A percentile compares a stretch with the other conserved stretches of the same genome.
These are phyloP conservation scores for Malania oleifera DNA, from an alignment of 164 flowering plant genomes.

Conservation along the genomic window DNA sequence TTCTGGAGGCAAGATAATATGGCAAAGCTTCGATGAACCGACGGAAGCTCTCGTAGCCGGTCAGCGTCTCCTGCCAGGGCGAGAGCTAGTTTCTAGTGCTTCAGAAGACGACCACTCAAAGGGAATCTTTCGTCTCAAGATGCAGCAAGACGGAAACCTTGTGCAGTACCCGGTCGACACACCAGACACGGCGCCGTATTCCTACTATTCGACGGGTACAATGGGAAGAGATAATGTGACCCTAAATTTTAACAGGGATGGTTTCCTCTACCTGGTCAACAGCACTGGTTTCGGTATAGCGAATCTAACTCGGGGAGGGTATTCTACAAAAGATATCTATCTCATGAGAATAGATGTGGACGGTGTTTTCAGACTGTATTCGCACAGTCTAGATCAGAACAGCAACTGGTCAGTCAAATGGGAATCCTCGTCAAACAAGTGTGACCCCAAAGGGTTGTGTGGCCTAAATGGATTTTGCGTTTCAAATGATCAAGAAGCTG, in stretches of 20 bases:
- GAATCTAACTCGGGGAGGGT: neutral
- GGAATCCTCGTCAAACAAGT: constrained; percentile 5
- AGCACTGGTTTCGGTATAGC: neutral
- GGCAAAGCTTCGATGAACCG: constrained; percentile 20
- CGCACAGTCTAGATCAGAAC: neutral
- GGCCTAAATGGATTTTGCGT: constrained; percentile 12
- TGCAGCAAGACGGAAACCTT: constrained; percentile 27
- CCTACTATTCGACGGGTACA: constrained; percentile 15
- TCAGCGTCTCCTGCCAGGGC: constrained; percentile 2
- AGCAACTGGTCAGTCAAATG: too few species aligned
- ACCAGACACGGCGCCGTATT: neutral
- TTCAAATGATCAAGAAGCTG: neutral
- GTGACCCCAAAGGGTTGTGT: constrained; percentile 13
- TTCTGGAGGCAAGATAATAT: neutral
- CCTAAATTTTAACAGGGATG: constrained; percentile 12
- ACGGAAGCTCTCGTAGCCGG: constrained; percentile 22
- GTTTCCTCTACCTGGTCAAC: constrained; percentile 10
- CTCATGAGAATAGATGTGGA: constrained; percentile 16
- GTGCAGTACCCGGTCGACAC: constrained; percentile 11
- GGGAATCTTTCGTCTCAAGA: constrained; percentile 14
- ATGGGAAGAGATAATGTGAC: neutral
- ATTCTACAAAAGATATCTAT: neutral
- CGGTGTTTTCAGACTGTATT: constrained; percentile 15
- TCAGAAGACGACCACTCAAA: constrained; percentile 10
- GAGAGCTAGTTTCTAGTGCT: constrained; percentile 7